Conservation (phyloP, 2,329 filamentous ascomycete species). For the Colletotrichum camelliae region DNA sequence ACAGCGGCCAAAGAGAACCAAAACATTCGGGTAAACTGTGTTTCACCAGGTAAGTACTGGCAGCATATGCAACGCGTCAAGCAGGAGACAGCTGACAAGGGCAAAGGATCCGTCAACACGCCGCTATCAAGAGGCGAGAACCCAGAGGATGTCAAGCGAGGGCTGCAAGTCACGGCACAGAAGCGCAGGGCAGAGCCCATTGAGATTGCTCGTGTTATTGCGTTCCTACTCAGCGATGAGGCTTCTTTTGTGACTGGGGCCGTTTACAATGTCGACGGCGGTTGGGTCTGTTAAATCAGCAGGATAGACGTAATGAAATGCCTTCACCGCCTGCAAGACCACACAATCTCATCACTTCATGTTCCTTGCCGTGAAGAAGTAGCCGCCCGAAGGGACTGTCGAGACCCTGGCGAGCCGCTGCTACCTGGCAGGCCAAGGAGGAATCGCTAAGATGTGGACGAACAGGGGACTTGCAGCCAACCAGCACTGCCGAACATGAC, state of each 20-base stretch:
- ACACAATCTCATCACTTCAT: neutral
- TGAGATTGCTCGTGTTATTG: conserved; percentile 30
- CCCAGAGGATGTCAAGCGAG: neutral
- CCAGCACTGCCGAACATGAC: neutral
- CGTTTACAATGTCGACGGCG: conserved; percentile 3
- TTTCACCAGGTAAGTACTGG: conserved; percentile 27
- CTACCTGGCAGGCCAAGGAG: neutral
- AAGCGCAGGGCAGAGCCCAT: conserved; percentile 24
- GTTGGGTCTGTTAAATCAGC: conserved; percentile 24
- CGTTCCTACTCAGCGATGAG: conserved; percentile 31
- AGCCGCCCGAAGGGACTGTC: neutral
- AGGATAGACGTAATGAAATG: neutral
- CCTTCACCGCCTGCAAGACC: neutral
- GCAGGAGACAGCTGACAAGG: neutral
- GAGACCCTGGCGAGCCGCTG: neutral
- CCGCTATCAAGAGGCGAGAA: neutral
- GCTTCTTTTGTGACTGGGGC: conserved; percentile 29
- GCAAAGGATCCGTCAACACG: neutral
- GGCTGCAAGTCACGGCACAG: conserved; percentile 22
- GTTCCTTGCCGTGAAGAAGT: neutral
- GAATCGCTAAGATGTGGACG: neutral
- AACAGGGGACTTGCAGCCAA: neutral
- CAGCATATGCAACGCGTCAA: neutral
- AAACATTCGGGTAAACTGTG: conserved; percentile 27
- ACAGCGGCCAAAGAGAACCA: conserved; percentile 32